These are phyloP conservation scores for Inonotus obliquus DNA, from an alignment of 1,284 basidiomycete genomes.

Conservation along the genomic window DNA sequence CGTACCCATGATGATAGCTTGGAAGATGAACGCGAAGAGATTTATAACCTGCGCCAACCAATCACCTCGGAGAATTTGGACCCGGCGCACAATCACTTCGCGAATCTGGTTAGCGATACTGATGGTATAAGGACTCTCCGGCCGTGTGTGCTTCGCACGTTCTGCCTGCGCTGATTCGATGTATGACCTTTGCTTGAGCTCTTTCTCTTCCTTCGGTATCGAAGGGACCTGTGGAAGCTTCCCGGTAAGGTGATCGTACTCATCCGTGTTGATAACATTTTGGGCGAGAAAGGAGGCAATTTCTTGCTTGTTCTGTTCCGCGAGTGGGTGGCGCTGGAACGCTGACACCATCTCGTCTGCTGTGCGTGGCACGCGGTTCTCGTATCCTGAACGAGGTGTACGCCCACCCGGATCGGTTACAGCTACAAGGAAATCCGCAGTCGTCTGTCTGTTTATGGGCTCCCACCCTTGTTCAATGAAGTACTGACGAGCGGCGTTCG, in stretches of 20 bases:
- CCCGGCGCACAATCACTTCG: constrained; percentile 31
- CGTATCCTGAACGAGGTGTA: constrained; percentile 42
- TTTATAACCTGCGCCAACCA: constrained; percentile 36
- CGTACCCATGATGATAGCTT: constrained; percentile 73
- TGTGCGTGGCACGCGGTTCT: constrained; percentile 49
- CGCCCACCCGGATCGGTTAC: constrained; percentile 63
- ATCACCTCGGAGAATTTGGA: constrained; percentile 35
- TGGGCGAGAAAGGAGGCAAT: constrained; percentile 33
- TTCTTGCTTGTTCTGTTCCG: constrained; percentile 30
- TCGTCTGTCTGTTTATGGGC: constrained; percentile 49
- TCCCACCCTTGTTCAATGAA: constrained; percentile 62
- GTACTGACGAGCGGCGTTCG: constrained; percentile 48
- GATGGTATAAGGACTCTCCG: constrained; percentile 23
- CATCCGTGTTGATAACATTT: constrained; percentile 25
- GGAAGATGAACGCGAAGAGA: constrained; percentile 45
- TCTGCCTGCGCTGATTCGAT: constrained; percentile 37
- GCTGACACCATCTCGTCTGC: constrained; percentile 53
- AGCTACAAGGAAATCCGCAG: constrained; percentile 22
- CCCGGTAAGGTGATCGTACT: background rate
- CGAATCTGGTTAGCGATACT: constrained; percentile 28
- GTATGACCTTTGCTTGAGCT: constrained; percentile 84
- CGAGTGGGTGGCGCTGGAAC: constrained; percentile 29
- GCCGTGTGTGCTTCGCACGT: constrained; percentile 15
- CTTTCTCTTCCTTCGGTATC: constrained; percentile 33
- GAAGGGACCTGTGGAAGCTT: background rate